Conservation (phyloP, 2,329 filamentous ascomycete genomes). For the Neofusicoccum sp. region DNA sequence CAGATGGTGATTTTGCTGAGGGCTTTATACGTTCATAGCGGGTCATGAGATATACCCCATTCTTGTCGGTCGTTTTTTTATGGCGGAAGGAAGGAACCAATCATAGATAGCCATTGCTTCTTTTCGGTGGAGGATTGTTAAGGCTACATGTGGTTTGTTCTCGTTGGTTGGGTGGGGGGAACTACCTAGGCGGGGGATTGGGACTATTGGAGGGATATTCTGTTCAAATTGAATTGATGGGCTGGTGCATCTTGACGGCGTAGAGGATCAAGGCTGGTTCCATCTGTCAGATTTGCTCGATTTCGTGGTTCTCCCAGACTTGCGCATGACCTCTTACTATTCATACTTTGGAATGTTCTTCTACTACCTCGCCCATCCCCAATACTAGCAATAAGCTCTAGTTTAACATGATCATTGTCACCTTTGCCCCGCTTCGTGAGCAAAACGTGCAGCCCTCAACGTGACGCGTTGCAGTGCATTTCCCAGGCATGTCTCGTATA, state of each 20-base stretch:
- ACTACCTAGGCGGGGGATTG: too few relatives aligned
- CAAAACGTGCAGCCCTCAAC: neutral
- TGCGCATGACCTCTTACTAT: neutral
- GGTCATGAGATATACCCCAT: too few relatives aligned
- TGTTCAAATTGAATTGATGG: too few relatives aligned
- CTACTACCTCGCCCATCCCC: neutral
- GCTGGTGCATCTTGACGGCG: neutral
- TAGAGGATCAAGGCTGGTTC: neutral
- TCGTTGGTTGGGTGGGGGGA: neutral
- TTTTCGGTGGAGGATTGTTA: neutral
- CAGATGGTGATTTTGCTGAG: too few relatives aligned
- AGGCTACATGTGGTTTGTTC: neutral
- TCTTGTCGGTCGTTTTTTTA: too few relatives aligned
- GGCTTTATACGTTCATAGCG: too few relatives aligned
- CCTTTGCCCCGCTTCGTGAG: conserved; percentile 1
- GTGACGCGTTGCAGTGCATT: neutral
- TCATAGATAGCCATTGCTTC: too few relatives aligned
- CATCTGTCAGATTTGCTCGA: neutral
- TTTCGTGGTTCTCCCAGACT: conserved; percentile 6
- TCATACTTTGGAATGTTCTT: neutral
- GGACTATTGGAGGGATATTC: too few relatives aligned
- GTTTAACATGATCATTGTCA: conserved; percentile 13
- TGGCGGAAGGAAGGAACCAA: too few relatives aligned
- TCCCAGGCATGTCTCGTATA: neutral
- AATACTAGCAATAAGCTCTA: neutral